phyloP scores from a whole-genome alignment of 257 asterid genomes.

The Buddleja alternifolia region DNA sequence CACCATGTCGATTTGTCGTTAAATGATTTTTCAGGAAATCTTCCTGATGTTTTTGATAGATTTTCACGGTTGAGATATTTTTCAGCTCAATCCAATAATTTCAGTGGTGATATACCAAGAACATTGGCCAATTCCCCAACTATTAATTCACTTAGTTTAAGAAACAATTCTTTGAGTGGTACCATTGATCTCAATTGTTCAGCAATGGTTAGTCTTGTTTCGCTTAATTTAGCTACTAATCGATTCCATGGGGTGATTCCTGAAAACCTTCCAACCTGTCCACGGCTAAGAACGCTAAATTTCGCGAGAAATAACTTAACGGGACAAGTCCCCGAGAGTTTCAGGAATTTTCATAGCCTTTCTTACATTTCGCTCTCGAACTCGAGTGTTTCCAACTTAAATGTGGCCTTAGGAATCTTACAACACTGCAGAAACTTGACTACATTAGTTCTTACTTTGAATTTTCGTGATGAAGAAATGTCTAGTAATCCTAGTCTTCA shows the following conservation, averaged over 20 bases:
- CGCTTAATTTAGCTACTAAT: constrained; percentile 74
- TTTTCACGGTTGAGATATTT: constrained; percentile 48
- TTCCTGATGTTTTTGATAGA: constrained; percentile 65
- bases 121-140: constrained; percentile 67
- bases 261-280: constrained; percentile 58
- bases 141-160: constrained; percentile 51
- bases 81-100: constrained; percentile 69
- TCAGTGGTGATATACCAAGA: constrained; percentile 57
- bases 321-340: constrained; percentile 74
- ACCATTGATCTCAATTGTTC: constrained; percentile 65
- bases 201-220: constrained; percentile 68
- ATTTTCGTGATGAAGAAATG: constrained; percentile 56
- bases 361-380: constrained; percentile 69
- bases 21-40: constrained; percentile 54
- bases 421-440: constrained; percentile 71
- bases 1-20: constrained; percentile 56
- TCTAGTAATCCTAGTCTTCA: constrained; percentile 53
- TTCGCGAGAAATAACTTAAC: constrained; percentile 57
- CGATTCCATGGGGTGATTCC: constrained; percentile 63
- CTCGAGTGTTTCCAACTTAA: constrained; percentile 55
- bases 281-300: constrained; percentile 48
- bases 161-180: constrained; percentile 70
- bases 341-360: constrained; percentile 62
- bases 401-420: constrained; percentile 53
- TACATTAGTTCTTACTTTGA: constrained; percentile 64